phyloP scores from a whole-genome alignment of 2,329 filamentous ascomycete genomes.

The Cladosporium sp. region DNA sequence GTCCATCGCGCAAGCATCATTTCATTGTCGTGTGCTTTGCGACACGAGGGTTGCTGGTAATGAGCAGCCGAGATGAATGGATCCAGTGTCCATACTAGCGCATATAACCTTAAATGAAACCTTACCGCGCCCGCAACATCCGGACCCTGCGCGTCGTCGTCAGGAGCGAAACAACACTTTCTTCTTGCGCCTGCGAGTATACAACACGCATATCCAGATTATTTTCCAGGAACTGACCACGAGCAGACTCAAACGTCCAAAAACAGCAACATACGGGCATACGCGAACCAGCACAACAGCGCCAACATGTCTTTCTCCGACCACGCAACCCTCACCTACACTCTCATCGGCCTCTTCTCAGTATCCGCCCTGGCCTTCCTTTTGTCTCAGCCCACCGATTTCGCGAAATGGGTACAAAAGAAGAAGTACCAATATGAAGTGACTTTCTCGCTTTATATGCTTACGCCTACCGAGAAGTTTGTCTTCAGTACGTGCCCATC shows the following conservation, averaged over 20 bases:
- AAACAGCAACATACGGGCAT: neutral
- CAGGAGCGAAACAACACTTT: slow-evolving; percentile 13
- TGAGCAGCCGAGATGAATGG: neutral
- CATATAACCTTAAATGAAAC: slow-evolving; percentile 16
- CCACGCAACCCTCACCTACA: slow-evolving; percentile 28
- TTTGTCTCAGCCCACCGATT: slow-evolving; percentile 51
- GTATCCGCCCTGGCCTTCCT: slow-evolving; percentile 43
- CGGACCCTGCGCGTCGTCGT: slow-evolving; percentile 6
- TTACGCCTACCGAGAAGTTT: slow-evolving; percentile 93
- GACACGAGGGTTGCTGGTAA: neutral
- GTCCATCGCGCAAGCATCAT: slow-evolving; percentile 19
- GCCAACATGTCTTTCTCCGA: slow-evolving; percentile 21
- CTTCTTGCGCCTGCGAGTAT: neutral
- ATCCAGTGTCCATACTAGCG: slow-evolving; percentile 6
- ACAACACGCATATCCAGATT: neutral
- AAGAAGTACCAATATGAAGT: slow-evolving; percentile 99
- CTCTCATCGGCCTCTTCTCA: slow-evolving; percentile 40
- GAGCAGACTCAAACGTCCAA: neutral
- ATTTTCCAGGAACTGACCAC: neutral
- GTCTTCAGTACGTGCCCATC: slow-evolving; percentile 76
- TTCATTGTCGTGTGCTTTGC: neutral
- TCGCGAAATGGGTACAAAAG: slow-evolving; percentile 84
- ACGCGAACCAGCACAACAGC: neutral
- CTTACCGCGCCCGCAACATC: slow-evolving; percentile 6
- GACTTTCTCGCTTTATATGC: slow-evolving; percentile 95